Evolutionary conservation across 148 eudicot species (phyloP).

Genomic region (Chenopodium berlandieri): DNA sequence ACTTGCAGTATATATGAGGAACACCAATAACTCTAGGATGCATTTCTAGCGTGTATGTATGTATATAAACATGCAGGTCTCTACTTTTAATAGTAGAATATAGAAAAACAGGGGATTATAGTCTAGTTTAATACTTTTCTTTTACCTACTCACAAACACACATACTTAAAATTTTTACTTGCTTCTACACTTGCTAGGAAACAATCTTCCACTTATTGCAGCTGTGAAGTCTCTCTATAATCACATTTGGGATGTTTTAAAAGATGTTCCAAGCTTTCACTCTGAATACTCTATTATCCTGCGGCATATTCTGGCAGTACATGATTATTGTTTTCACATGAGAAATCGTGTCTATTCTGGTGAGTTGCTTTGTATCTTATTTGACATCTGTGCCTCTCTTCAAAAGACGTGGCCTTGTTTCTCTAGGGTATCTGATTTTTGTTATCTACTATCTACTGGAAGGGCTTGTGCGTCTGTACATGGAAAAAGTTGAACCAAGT

Average conservation of each 20-base stretch:
- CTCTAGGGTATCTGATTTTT: not conserved
- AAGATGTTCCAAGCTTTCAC: constrained; percentile 81
- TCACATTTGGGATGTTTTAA: constrained; percentile 76
- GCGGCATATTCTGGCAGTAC: constrained; percentile 62
- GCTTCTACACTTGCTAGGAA: constrained; percentile 39
- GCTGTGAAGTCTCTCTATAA: constrained; percentile 70
- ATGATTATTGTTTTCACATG: constrained; percentile 72
- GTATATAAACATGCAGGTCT: not conserved
- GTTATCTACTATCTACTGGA: constrained; percentile 19
- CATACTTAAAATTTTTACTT: not conserved
- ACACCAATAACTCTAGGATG: not conserved
- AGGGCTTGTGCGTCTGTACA: constrained; percentile 71
- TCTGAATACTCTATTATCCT: constrained; percentile 81
- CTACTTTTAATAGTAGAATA: not conserved
- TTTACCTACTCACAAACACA: not conserved
- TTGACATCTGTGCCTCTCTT: not conserved
- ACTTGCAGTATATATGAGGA: not conserved
- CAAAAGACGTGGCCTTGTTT: not conserved
- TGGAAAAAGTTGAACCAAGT: constrained; percentile 68
- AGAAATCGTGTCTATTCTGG: constrained; percentile 74
- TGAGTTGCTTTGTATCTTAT: constrained; percentile 35
- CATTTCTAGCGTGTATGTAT: not conserved
- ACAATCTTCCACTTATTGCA: constrained; percentile 53
- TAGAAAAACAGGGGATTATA: not conserved
- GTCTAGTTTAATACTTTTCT: not conserved